Conservation (phyloP, 352 stramenopile genomes). For the Phytophthora syringae region DNA sequence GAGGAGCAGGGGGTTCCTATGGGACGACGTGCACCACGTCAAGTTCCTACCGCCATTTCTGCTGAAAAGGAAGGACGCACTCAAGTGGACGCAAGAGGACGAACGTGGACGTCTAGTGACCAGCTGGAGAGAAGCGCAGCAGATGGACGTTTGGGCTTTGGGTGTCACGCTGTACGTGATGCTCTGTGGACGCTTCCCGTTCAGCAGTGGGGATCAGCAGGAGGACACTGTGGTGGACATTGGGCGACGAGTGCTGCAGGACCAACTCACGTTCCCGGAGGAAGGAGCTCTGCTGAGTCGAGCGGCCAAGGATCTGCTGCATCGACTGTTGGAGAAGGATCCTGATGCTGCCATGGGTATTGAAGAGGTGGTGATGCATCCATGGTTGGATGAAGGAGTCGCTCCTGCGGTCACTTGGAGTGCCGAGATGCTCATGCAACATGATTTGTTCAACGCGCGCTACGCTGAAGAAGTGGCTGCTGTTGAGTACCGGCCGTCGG, state of each 20-base stretch:
- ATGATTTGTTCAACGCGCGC: conserved; percentile 45
- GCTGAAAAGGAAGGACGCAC: conserved; percentile 31
- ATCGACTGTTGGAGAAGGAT: conserved; percentile 65
- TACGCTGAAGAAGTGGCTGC: conserved; percentile 59
- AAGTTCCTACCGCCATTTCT: conserved; percentile 75
- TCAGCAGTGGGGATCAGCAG: conserved; percentile 26
- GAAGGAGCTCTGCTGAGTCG: conserved; percentile 49
- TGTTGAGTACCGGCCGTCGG: conserved; percentile 23
- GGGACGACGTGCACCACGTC: conserved; percentile 62
- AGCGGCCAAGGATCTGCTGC: conserved; percentile 69
- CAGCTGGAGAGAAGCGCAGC: conserved; percentile 64
- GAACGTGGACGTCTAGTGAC: conserved; percentile 28
- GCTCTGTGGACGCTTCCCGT: conserved; percentile 68
- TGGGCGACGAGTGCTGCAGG: conserved; percentile 30
- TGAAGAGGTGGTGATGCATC: conserved; percentile 64
- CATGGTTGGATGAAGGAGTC: conserved; percentile 67
- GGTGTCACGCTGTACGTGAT: conserved; percentile 79
- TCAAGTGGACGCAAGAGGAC: conserved; percentile 15
- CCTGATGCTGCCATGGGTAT: conserved; percentile 54
- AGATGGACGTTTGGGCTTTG: conserved; percentile 78
- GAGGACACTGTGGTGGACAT: conserved; percentile 37
- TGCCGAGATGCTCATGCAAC: conserved; percentile 43
- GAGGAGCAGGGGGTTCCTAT: conserved; percentile 41
- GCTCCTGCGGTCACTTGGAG: conserved; percentile 57
- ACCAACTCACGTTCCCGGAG: conserved; percentile 43